These are phyloP conservation scores for Penicillium waksmanii DNA, from an alignment of 495 filamentous ascomycete genomes.

Conservation along the genomic window DNA sequence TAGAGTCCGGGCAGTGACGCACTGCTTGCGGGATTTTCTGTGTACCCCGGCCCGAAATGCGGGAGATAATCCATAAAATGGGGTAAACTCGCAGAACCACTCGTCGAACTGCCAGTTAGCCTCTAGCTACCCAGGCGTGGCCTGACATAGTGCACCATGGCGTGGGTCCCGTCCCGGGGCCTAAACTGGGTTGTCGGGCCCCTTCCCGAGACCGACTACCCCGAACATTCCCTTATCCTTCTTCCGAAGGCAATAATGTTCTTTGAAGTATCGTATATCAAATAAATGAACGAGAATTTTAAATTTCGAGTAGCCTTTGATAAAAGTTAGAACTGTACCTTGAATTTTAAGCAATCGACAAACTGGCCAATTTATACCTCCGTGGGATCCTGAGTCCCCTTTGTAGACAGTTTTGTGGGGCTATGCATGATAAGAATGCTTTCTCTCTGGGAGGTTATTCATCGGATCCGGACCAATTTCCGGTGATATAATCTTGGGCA, in stretches of 20 bases:
- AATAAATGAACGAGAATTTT: too few relatives aligned
- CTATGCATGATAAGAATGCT: neutral
- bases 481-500: neutral
- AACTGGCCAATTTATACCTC: too few relatives aligned
- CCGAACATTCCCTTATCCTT: neutral
- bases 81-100: neutral
- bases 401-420: too few relatives aligned
- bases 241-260: neutral
- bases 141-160: neutral
- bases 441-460: neutral
- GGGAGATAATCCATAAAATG: neutral
- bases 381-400: too few relatives aligned
- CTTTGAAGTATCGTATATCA: too few relatives aligned
- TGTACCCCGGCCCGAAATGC: neutral
- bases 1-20: neutral
- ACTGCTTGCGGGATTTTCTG: conserved; percentile 1
- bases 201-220: neutral
- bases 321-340: too few relatives aligned
- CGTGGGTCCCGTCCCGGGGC: neutral
- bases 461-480: neutral
- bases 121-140: neutral
- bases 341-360: too few relatives aligned
- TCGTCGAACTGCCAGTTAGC: too few relatives aligned
- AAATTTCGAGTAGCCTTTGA: too few relatives aligned
- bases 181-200: neutral